Evolutionary conservation across 1,284 basidiomycete species (phyloP).

Genomic region (Ustilago curta): DNA sequence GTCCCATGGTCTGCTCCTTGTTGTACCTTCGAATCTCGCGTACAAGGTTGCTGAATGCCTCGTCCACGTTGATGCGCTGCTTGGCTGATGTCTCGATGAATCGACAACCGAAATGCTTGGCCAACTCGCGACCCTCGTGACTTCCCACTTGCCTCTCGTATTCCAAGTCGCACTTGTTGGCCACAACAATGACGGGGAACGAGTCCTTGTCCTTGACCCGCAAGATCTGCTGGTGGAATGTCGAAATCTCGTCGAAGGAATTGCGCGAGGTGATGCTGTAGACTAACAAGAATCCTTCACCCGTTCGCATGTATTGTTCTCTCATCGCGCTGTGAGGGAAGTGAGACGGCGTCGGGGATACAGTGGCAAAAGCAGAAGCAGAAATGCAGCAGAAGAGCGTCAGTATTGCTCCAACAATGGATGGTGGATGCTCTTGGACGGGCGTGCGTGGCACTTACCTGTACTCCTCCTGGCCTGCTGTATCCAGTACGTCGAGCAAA

Average conservation of each 20-base stretch:
- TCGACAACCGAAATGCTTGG: conserved; percentile 94
- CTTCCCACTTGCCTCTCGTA: conserved; percentile 97
- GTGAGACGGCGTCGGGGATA: too few relatives aligned
- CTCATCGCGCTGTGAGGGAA: conserved; percentile 89
- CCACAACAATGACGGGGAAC: conserved; percentile 97
- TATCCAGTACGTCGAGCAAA: conserved; percentile 95
- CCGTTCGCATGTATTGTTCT: conserved; percentile 96
- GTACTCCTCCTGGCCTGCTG: conserved; percentile 99
- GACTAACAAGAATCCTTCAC: conserved; percentile 97
- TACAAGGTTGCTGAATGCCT: conserved; percentile 96
- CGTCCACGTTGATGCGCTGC: conserved; percentile 97
- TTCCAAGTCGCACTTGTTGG: conserved; percentile 99
- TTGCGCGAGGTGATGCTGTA: conserved; percentile 98
- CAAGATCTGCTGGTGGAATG: conserved; percentile 91
- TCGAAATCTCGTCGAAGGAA: conserved; percentile 96
- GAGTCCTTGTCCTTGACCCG: conserved; percentile 93
- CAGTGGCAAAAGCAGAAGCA: too few relatives aligned
- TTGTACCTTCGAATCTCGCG: conserved; percentile 97
- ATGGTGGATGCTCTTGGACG: background rate
- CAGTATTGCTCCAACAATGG: background rate
- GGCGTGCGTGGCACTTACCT: conserved; percentile 74
- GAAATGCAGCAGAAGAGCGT: conserved; percentile 1
- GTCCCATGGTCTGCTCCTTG: conserved; percentile 71
- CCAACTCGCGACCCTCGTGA: conserved; percentile 97
- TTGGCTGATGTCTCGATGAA: conserved; percentile 99